Conservation (phyloP, 768 basidiomycete species). For the Cystobasidium tubakii region DNA sequence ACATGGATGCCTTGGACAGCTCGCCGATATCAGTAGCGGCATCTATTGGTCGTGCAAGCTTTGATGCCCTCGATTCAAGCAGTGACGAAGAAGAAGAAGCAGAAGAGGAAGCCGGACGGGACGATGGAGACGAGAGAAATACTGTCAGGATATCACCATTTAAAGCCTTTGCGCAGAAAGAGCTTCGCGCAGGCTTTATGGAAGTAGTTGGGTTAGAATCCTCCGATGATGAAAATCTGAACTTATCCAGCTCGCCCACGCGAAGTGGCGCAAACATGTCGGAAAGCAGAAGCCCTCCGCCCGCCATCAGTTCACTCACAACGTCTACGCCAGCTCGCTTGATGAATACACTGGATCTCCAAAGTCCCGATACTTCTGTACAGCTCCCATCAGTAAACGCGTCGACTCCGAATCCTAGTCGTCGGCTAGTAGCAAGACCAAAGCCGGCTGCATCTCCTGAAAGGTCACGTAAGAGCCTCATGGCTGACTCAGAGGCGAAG, state of each 20-base stretch:
- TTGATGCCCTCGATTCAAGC: slow-evolving; percentile 27
- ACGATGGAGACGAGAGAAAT: not conserved
- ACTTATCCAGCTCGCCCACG: not conserved
- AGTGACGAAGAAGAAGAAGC: slow-evolving; percentile 29
- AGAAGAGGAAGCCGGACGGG: not conserved
- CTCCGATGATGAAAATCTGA: not conserved
- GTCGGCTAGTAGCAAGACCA: not conserved
- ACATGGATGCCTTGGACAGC: slow-evolving; percentile 7
- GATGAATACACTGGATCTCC: not conserved
- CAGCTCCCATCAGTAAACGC: not conserved
- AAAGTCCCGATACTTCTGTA: not conserved
- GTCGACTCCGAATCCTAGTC: not conserved
- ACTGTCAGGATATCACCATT: not conserved
- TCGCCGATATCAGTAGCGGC: slow-evolving; percentile 29
- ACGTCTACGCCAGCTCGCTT: slow-evolving; percentile 17
- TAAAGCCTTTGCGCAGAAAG: not conserved
- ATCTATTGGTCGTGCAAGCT: slow-evolving; percentile 17
- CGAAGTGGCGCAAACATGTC: not conserved
- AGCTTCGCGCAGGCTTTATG: not conserved
- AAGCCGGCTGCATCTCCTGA: not conserved
- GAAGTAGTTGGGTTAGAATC: not conserved
- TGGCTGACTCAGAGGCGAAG: too few relatives aligned
- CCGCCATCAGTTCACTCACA: not conserved
- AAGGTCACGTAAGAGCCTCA: too few relatives aligned
- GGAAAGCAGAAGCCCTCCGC: not conserved